Evolutionary conservation across 2,329 filamentous ascomycete species (phyloP).

Genomic region (Paramyrothecium sp.): DNA sequence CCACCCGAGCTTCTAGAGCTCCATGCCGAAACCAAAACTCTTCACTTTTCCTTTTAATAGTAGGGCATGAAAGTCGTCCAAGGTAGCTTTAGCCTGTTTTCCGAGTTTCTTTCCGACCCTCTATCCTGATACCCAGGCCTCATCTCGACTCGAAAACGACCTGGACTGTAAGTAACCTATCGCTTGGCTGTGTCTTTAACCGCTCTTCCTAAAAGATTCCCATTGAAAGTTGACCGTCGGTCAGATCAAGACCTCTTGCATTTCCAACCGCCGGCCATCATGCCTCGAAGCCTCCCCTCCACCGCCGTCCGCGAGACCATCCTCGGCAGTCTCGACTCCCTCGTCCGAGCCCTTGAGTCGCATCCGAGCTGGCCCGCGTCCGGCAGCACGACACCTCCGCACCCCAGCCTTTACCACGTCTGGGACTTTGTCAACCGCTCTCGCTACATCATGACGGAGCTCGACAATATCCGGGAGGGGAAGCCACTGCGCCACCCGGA

Average conservation of each 20-base stretch:
- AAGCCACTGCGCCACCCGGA: constrained; percentile 28
- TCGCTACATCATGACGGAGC: constrained; percentile 39
- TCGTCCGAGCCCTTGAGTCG: constrained; percentile 25
- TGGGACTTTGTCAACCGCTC: constrained; percentile 41
- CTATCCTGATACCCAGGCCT: too few relatives aligned
- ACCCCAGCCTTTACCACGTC: constrained; percentile 31
- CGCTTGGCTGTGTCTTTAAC: too few relatives aligned
- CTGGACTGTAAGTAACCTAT: too few relatives aligned
- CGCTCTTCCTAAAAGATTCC: too few relatives aligned
- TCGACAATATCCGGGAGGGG: constrained; percentile 35
- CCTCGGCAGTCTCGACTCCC: constrained; percentile 19
- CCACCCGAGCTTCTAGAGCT: not conserved
- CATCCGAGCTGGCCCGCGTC: constrained; percentile 24
- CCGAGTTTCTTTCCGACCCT: too few relatives aligned
- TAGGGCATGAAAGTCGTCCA: too few relatives aligned
- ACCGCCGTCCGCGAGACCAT: constrained; percentile 21
- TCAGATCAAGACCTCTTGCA: too few relatives aligned
- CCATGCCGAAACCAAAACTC: not conserved
- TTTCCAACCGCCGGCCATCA: not conserved
- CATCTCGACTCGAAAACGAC: too few relatives aligned
- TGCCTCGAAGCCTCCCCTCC: constrained; percentile 17
- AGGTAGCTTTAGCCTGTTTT: too few relatives aligned
- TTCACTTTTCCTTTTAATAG: not conserved
- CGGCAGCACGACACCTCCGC: constrained; percentile 8
- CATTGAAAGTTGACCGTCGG: too few relatives aligned